Conservation (phyloP, 805 yeast genomes). For the Brettanomyces naardenensis region DNA sequence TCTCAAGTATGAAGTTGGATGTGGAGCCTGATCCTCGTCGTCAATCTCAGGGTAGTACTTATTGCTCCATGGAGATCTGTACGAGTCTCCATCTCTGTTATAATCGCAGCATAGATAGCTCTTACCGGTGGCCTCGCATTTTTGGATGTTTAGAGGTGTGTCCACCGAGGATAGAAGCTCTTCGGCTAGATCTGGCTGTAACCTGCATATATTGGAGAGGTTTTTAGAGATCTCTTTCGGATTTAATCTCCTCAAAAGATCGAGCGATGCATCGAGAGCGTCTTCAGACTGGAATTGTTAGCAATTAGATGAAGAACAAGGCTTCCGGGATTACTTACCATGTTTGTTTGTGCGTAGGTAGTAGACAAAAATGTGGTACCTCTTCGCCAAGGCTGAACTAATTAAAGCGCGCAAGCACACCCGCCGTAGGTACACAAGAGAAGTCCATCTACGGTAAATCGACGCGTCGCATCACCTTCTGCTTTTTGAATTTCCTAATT, state of each 20-base stretch:
- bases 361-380: too few species aligned
- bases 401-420: too few species aligned
- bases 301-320: too few species aligned
- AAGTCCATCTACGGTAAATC: too few species aligned
- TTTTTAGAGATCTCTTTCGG: constrained; percentile 49
- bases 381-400: too few species aligned
- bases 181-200: constrained; percentile 68
- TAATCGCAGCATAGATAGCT: constrained; percentile 83
- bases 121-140: constrained; percentile 51
- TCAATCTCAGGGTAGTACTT: constrained; percentile 47
- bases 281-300: constrained; percentile 24
- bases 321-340: too few species aligned
- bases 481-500: too few species aligned
- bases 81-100: constrained; percentile 90
- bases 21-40: constrained; percentile 61
- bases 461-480: too few species aligned
- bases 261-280: constrained; percentile 69
- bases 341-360: too few species aligned
- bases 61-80: constrained; percentile 87
- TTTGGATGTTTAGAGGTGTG: constrained; percentile 57
- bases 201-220: constrained; percentile 39
- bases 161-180: constrained; percentile 84
- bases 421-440: too few species aligned
- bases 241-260: constrained; percentile 65
- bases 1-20: constrained; percentile 60